Evolutionary conservation across 805 yeast genomes (phyloP), one percentile per base, ranked within the genome.

Genomic region (Sporopachydermia lactativora): DNA sequence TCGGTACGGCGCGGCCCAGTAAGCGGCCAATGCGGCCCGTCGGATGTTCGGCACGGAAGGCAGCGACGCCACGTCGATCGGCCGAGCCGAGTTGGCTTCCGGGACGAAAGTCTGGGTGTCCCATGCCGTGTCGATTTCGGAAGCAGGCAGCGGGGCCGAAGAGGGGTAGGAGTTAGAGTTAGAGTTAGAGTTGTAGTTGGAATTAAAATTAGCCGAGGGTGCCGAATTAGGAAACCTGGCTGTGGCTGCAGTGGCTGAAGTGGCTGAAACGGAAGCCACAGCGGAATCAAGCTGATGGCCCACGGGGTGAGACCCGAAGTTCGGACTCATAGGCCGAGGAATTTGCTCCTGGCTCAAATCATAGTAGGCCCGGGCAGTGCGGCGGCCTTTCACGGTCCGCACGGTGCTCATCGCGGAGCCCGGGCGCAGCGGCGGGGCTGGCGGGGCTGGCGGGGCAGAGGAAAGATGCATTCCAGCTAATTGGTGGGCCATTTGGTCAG

Each of bases 1-100:
- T 39, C 70, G 67, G 58, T 83, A 88, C 1, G 72, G 56, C 37
- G 57, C 58, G 47, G 61, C 47, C 48, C 60, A 49, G 45, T 60
- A 59, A 41, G 61, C 58, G 56, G 43, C 37, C 51, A 40, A 36
- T 46, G 49, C 45, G 57, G 50, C 17, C 52, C 48, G 36, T 49
- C 67, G 48, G 51, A 57, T 53, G 15, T 52, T 57, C 2, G 63
- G 62, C 28, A 65, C 56, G 2, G 66, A 58, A n/a, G 67, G 60
- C n/a, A 49, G 46, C 37, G 46, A 45, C 8, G 42, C 49, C 6
- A 47, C 38, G 35, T 48, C 51, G 28, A 47, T 46, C 5, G 43
- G 43, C 24, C 45, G 45, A 24, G 34, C 15, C n/a, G 38, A 39
- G 14, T 16, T 18, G 28, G 45, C 45, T 14, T 31, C 19, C 3